Base-by-base conservation (phyloP, 2,329 filamentous ascomycete genomes). In the Arthrinium phaeospermum region DNA sequence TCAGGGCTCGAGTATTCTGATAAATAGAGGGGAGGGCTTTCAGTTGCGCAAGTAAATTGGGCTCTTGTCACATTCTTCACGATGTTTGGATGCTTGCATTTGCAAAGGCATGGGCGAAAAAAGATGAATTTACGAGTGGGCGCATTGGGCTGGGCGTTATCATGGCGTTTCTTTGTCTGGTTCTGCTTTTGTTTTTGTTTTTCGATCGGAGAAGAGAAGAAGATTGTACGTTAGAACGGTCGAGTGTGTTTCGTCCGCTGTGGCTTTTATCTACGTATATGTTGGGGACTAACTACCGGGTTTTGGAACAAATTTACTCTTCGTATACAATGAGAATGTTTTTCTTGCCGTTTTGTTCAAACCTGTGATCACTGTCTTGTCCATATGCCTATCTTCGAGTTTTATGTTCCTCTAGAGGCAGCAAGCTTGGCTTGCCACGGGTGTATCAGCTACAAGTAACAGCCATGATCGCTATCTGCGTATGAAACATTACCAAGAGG, bases 11-110 rank as follows among this genome's bases (percentile, higher is more conserved):
- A 12, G 57, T 64, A 24, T 41, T 61, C 57, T 64, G 57, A 61
- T 61, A 41, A 41, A 37, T 64, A 64, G 57, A 64, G 57, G 34
- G 57, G 34, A 41, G 57, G 27, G 22, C 49, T 51, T 41, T 41
- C 37, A 41, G 37, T 41, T 41, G 37, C 37, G 37, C 37, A 41
- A 41, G 37, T 41, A 10, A 41, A 41, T 41, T 64, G 30, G 30
- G 22, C 22, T 34, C 57, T 47, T 47, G 57, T 41, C 53, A 61
- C 53, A 19, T 41, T 61, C 30, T 37, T 64, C 57, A 64, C 57
- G 57, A 64, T 41, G 57, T 41, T 64, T 64, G 57, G 57, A 64
- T 64, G 30, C 57, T 64, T 41, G 57, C 57, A 41, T 64, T 64
- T 64, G 57, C n/a, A 41, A 61, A 64, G 57, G 19, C 30, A 64